phyloP scores from a whole-genome alignment of 768 basidiomycete species.

The Kwoniella sp. region DNA sequence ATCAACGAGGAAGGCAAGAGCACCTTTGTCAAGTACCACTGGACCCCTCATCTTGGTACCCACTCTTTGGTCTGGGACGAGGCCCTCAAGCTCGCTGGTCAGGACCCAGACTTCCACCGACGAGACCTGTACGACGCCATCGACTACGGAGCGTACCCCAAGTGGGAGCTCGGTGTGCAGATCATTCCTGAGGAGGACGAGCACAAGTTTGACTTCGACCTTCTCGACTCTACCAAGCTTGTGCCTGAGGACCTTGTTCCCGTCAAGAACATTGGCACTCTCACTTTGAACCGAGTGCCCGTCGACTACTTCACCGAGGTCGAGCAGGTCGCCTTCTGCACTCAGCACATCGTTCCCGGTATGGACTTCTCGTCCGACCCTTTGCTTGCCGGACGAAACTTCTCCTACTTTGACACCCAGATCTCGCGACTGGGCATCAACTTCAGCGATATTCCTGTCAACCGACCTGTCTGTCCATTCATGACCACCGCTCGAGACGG shows the following conservation, averaged over 20 bases:
- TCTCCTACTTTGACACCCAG: slow-evolving; percentile 65
- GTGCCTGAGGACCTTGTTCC: slow-evolving; percentile 81
- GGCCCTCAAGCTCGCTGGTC: slow-evolving; percentile 67
- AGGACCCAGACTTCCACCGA: slow-evolving; percentile 87
- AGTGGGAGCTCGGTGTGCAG: slow-evolving; percentile 76
- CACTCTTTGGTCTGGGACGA: slow-evolving; percentile 87
- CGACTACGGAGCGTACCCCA: slow-evolving; percentile 63
- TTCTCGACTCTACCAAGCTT: slow-evolving; percentile 46
- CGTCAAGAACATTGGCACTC: slow-evolving; percentile 68
- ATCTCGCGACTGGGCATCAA: slow-evolving; percentile 78
- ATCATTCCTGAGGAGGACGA: slow-evolving; percentile 65
- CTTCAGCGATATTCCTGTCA: slow-evolving; percentile 68
- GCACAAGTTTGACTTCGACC: slow-evolving; percentile 70
- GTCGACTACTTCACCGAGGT: slow-evolving; percentile 70
- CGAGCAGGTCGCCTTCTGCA: slow-evolving; percentile 87
- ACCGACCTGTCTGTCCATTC: slow-evolving; percentile 53
- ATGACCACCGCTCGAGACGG: slow-evolving; percentile 50
- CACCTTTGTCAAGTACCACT: slow-evolving; percentile 85
- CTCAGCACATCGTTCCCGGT: slow-evolving; percentile 56
- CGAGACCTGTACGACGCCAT: slow-evolving; percentile 84
- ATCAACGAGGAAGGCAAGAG: slow-evolving; percentile 64
- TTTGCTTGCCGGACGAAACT: slow-evolving; percentile 61
- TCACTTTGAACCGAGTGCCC: slow-evolving; percentile 55
- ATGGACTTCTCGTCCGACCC: slow-evolving; percentile 53
- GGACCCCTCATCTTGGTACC: slow-evolving; percentile 75